Percentiles rank a stretch among this genome's conserved stretches.
These are phyloP conservation scores for Cornus kousa DNA, from an alignment of 148 eudicot species.

Conservation along the genomic window DNA sequence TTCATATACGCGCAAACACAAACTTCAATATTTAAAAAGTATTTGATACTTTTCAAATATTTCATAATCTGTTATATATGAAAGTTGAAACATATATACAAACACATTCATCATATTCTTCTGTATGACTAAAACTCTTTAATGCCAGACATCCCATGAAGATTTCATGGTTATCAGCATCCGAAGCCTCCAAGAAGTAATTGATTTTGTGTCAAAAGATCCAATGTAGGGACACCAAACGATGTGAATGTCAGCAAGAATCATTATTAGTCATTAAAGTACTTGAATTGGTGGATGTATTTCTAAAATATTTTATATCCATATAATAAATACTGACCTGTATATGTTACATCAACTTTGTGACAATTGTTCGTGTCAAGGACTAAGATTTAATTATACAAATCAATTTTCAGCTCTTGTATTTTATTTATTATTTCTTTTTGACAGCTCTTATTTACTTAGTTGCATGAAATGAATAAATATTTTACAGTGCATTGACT, in stretches of 20 bases:
- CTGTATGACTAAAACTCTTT: not conserved
- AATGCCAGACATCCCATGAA: not conserved
- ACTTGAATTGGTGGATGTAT: not conserved
- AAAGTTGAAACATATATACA: not conserved
- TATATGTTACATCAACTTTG: not conserved
- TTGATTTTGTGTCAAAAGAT: not conserved
- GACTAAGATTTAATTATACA: not conserved
- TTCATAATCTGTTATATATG: no score
- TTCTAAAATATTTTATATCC: not conserved
- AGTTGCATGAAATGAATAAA: no score
- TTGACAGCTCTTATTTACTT: no score
- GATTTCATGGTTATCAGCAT: not conserved
- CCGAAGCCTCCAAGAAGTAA: not conserved
- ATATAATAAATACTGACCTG: no score
- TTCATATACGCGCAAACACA: no score
- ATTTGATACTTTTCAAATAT: no score
- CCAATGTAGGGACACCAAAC: not conserved
- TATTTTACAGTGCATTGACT: no score
- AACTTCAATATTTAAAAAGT: no score
- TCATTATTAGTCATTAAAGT: not conserved
- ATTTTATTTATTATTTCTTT: no score
- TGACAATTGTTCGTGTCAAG: not conserved
- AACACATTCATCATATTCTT: not conserved
- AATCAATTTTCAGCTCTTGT: not conserved
- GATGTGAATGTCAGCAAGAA: not conserved